These are phyloP conservation scores for Sporopachydermia cereana DNA, from an alignment of 1,139 yeast genomes.

Conservation along the genomic window DNA sequence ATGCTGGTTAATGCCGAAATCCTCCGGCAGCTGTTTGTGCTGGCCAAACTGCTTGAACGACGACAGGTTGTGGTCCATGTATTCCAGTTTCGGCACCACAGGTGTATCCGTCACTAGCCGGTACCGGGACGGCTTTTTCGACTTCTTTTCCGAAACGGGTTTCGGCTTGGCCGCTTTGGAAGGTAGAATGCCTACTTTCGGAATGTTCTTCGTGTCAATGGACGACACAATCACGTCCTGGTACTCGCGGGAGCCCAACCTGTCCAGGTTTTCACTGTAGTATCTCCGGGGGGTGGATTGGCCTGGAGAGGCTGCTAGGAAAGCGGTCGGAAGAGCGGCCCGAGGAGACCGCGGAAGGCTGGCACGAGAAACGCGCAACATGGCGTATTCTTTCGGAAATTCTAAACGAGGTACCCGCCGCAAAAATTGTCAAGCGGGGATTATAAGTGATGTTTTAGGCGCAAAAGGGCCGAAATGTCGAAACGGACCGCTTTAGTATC, in stretches of 20 bases:
- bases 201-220: not conserved
- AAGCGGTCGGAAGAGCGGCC: no score
- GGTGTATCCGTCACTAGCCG: not conserved
- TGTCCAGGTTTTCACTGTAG: not conserved
- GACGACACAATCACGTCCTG: slow-evolving; percentile 5
- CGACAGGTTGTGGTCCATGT: not conserved
- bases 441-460: no score
- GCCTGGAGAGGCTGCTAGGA: no score
- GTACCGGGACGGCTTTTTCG: not conserved
- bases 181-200: slow-evolving; percentile 1
- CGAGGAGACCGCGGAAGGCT: no score
- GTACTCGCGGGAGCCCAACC: not conserved
- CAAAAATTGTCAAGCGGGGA: no score
- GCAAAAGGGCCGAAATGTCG: no score
- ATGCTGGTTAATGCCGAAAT: slow-evolving; percentile 49
- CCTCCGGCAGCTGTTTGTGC: slow-evolving; percentile 34
- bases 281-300: no score
- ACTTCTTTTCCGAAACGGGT: not conserved
- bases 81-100: not conserved
- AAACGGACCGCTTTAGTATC: no score
- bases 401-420: no score
- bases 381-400: no score
- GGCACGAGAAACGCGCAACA: no score
- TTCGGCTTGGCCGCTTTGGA: not conserved
- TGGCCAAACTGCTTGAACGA: slow-evolving; percentile 1